Percentiles rank a stretch among this genome's conserved stretches.
Evolutionary conservation across 2,329 filamentous ascomycete genomes (phyloP).

Genomic region (Fusarium mexicanum): DNA sequence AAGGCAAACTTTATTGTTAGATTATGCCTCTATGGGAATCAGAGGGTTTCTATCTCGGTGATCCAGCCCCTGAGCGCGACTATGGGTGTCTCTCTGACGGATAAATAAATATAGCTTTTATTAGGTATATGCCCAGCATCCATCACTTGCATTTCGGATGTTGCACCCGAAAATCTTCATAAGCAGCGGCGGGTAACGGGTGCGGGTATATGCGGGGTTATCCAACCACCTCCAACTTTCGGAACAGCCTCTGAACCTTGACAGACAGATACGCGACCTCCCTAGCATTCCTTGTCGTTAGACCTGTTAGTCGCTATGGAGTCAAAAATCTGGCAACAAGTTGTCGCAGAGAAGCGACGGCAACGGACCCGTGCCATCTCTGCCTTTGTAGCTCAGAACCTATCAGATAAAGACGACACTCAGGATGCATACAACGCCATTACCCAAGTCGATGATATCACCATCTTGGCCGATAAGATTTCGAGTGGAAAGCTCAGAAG

Average conservation of each 20-base stretch:
- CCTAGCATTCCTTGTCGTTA: not conserved
- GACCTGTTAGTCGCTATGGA: not conserved
- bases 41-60: not conserved
- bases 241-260: not conserved
- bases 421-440: not conserved
- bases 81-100: not conserved
- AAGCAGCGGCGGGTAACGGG: not conserved
- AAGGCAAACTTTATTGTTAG: not conserved
- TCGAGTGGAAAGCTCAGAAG: not conserved
- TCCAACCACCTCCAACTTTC: not conserved
- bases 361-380: slow-evolving; percentile 5
- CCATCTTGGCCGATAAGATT: not conserved
- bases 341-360: slow-evolving; percentile 1
- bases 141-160: not conserved
- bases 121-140: not conserved
- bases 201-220: slow-evolving; percentile 4
- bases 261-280: too few species aligned
- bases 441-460: slow-evolving; percentile 1
- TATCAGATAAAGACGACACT: not conserved
- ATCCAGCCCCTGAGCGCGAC: not conserved
- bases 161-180: not conserved
- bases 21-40: not conserved
- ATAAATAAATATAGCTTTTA: not conserved
- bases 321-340: not conserved
- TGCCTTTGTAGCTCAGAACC: not conserved